Evolutionary conservation across 768 basidiomycete genomes (phyloP).

Genomic region (Hebeloma cylindrosporum): DNA sequence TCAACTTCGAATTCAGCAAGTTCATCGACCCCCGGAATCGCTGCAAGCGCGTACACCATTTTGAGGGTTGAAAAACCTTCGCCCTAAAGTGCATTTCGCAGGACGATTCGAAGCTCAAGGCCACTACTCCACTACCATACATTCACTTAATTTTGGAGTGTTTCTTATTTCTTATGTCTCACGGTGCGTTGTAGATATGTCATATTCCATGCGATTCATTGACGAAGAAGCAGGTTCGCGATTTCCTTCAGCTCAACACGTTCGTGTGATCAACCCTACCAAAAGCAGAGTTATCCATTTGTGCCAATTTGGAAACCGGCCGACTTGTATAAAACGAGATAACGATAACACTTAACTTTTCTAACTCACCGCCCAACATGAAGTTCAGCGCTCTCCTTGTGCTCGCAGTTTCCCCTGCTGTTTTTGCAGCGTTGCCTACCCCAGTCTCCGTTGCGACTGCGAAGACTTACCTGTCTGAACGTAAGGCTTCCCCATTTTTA

Average conservation of each 20-base stretch:
- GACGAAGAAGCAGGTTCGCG: neutral
- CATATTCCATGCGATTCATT: neutral
- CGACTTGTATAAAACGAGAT: neutral
- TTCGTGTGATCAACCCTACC: too few relatives aligned
- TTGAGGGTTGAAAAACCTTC: too few relatives aligned
- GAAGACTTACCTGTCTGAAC: constrained; percentile 17
- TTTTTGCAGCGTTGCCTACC: constrained; percentile 17
- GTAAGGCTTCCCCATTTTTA: constrained; percentile 7
- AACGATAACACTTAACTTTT: neutral
- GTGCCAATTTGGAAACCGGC: too few relatives aligned
- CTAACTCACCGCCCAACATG: constrained; percentile 6
- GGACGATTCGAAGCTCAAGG: too few relatives aligned
- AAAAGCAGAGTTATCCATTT: too few relatives aligned
- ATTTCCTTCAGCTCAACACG: neutral
- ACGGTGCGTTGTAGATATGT: constrained; percentile 2
- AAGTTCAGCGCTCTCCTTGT: constrained; percentile 1
- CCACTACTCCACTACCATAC: too few relatives aligned
- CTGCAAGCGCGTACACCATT: too few relatives aligned
- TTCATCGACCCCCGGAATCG: too few relatives aligned
- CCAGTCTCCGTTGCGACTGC: constrained; percentile 23
- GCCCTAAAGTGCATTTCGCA: too few relatives aligned
- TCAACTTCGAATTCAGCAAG: too few relatives aligned
- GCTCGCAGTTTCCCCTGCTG: constrained; percentile 1
- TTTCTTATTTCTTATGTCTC: too few relatives aligned
- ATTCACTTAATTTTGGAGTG: too few relatives aligned